These are phyloP conservation scores for Botrytis galanthina DNA, from an alignment of 2,329 filamentous ascomycete genomes.

Conservation along the genomic window DNA sequence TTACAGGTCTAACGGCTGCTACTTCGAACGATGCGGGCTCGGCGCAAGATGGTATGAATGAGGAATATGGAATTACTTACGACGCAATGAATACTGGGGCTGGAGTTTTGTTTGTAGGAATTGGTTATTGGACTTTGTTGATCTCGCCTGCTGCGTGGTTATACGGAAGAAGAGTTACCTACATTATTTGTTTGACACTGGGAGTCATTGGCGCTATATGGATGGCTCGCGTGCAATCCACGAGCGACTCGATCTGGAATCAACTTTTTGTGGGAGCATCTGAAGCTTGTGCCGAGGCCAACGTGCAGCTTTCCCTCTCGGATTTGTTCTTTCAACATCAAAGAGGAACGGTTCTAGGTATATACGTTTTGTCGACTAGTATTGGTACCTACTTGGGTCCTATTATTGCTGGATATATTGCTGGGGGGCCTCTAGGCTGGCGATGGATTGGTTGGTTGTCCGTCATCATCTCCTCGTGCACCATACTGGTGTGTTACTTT, in stretches of 20 bases:
- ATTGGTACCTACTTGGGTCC: conserved; percentile 57
- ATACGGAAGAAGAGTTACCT: conserved; percentile 54
- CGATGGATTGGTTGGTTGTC: conserved; percentile 54
- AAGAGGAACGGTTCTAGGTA: conserved; percentile 51
- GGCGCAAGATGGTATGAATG: conserved; percentile 50
- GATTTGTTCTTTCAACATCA: conserved; percentile 59
- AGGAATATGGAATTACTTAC: conserved; percentile 51
- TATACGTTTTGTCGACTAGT: conserved; percentile 55
- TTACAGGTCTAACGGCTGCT: conserved; percentile 54
- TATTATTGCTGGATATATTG: conserved; percentile 51
- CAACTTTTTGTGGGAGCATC: conserved; percentile 58
- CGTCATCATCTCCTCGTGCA: conserved; percentile 48
- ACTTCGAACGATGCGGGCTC: conserved; percentile 56
- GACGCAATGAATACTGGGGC: conserved; percentile 55
- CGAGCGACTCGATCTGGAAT: conserved; percentile 51
- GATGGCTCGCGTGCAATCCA: conserved; percentile 48
- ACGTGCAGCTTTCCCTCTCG: conserved; percentile 55
- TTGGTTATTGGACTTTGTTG: conserved; percentile 55
- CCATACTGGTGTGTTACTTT: conserved; percentile 50
- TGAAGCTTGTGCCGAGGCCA: conserved; percentile 55
- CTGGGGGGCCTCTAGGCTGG: conserved; percentile 50
- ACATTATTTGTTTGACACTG: conserved; percentile 50
- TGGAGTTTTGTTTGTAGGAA: conserved; percentile 54
- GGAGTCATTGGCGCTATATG: conserved; percentile 52
- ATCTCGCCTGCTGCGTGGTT: conserved; percentile 53